Evolutionary conservation across 139 green algal genomes (phyloP).

Genomic region (Medakamo hakoo): DNA sequence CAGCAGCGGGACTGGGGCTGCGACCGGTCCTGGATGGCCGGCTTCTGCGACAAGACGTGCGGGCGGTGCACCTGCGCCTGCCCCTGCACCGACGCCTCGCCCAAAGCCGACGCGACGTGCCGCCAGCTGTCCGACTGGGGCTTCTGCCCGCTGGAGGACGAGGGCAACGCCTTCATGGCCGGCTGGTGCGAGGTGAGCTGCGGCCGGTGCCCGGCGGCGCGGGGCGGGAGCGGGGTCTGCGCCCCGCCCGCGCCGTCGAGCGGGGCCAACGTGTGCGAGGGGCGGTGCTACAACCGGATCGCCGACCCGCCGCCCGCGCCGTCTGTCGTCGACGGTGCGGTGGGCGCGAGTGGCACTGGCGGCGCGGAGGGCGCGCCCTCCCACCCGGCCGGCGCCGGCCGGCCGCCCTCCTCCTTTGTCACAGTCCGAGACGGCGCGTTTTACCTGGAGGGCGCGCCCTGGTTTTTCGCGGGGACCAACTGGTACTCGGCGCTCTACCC

Average conservation of each 20-base stretch:
- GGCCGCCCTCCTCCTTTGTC: neutral
- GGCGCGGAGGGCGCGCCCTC: no score
- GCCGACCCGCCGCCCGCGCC: no score
- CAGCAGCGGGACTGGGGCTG: neutral
- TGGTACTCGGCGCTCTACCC: neutral
- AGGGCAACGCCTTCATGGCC: neutral
- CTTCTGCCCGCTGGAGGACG: neutral
- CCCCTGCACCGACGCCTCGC: neutral
- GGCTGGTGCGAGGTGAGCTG: neutral
- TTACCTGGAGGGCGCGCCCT: neutral
- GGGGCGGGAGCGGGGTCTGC: neutral
- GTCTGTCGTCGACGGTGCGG: no score
- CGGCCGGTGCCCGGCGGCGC: neutral
- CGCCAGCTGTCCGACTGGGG: neutral
- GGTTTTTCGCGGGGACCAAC: neutral
- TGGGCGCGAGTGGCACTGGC: neutral
- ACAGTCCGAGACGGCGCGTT: neutral
- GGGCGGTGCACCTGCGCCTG: neutral
- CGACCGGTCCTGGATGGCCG: slow-evolving; percentile 1
- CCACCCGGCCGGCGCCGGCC: no score
- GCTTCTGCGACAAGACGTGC: slow-evolving; percentile 1
- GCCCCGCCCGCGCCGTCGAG: neutral
- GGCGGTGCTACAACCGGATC: neutral
- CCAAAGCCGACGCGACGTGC: neutral
- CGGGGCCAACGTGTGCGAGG: neutral